Evolutionary conservation across 2,329 filamentous ascomycete species (phyloP).

Genomic region (Microcyclospora tardicrescens): DNA sequence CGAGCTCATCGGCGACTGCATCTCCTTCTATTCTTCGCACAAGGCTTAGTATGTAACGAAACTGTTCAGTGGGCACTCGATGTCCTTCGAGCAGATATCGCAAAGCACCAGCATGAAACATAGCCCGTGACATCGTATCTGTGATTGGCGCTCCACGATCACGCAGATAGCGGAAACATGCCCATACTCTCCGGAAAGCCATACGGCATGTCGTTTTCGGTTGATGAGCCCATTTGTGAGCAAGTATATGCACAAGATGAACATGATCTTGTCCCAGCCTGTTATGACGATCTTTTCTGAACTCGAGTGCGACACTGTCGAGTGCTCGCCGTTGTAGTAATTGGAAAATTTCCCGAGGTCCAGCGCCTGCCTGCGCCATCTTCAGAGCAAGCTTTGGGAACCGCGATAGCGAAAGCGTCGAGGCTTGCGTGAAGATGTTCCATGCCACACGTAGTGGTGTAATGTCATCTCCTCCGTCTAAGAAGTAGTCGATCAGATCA

Average conservation of each 20-base stretch:
- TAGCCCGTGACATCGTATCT: slow-evolving; percentile 32
- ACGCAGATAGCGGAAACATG: slow-evolving; percentile 34
- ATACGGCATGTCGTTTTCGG: slow-evolving; percentile 25
- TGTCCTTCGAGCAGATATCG: slow-evolving; percentile 28
- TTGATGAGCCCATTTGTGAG: slow-evolving; percentile 30
- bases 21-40: slow-evolving; percentile 31
- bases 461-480: not conserved
- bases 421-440: slow-evolving; percentile 8
- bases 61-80: slow-evolving; percentile 20
- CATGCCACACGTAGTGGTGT: slow-evolving; percentile 3
- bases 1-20: slow-evolving; percentile 25
- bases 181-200: slow-evolving; percentile 34
- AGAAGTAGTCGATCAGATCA: slow-evolving; percentile 10
- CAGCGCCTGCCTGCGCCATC: slow-evolving; percentile 7
- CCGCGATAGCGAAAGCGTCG: slow-evolving; percentile 8
- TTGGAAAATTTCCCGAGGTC: slow-evolving; percentile 9
- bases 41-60: slow-evolving; percentile 33
- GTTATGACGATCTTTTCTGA: slow-evolving; percentile 1
- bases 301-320: slow-evolving; percentile 4
- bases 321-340: slow-evolving; percentile 11
- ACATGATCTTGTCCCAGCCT: slow-evolving; percentile 25
- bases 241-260: slow-evolving; percentile 33
- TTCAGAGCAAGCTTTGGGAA: slow-evolving; percentile 11
- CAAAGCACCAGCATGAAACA: slow-evolving; percentile 38
- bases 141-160: slow-evolving; percentile 30